Evolutionary conservation across 148 eudicot genomes (phyloP), one percentile per base, ranked within the genome.

Genomic region (Arctostaphylos glauca): DNA sequence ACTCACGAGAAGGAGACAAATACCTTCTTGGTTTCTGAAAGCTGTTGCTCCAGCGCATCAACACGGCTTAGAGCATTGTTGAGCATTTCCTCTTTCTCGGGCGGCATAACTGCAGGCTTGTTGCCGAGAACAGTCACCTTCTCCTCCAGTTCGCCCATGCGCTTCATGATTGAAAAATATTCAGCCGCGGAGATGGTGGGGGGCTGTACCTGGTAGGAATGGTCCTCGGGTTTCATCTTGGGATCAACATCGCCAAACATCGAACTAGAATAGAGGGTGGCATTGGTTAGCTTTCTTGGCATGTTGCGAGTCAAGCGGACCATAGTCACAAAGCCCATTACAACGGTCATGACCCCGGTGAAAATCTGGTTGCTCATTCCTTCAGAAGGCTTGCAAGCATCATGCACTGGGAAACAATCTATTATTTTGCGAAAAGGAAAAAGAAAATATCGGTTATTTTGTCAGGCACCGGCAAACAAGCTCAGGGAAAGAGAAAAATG

Each of bases 71-170:
- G 79, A 80, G 98, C 98, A 72, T 76, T 73, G 47, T 92, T 97
- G 60, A 97, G 90, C 93, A 93, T 83, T 75, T 93, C 95, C 87
- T 97, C 98, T 88, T 97, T 97, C 90, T 94, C 98, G 38, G 98
- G 94, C 1, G 98, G 91, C 91, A 92, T 89, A 50, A 78, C 50
- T 25, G 87, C 67, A 15, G 95, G 94, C 85, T 89, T 92, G 31
- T 88, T 87, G 79, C 80, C 72, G 46, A 96, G 93, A 71, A 88
- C 85, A 85, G 67, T 86, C 78, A 97, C 88, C 81, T 87, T 94
- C 54, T 94, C 99, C 86, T 97, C 99, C 75, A 97, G 76, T 67
- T 93, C 99, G n/a, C 87, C 89, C 93, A 97, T 88, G 68, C 92
- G 89, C 90, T 94, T 97, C 94, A 94, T 86, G 90, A 97, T 90